Conservation (phyloP, 768 basidiomycete genomes). For the Suillus sp. region DNA sequence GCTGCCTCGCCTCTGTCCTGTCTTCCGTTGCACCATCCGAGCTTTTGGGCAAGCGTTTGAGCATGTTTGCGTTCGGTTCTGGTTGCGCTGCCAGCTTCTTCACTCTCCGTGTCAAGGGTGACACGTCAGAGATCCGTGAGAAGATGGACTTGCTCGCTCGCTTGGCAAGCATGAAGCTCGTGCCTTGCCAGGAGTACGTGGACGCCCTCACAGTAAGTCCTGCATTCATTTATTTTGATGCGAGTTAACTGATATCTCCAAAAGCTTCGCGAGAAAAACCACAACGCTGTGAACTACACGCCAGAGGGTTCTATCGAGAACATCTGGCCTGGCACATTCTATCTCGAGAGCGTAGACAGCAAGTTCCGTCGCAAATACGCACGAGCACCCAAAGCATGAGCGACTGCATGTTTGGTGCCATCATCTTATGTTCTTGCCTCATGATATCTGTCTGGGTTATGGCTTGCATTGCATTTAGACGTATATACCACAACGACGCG, state of each 20-base stretch:
- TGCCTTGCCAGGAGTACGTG: slow-evolving; percentile 90
- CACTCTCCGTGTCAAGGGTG: slow-evolving; percentile 83
- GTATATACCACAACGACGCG: slow-evolving; percentile 8
- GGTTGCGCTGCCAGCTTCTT: slow-evolving; percentile 97
- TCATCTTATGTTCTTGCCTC: not conserved
- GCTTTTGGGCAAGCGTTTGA: slow-evolving; percentile 81
- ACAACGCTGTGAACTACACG: slow-evolving; percentile 83
- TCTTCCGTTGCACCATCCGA: slow-evolving; percentile 69
- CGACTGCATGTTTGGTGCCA: not conserved
- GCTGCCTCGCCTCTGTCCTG: slow-evolving; percentile 87
- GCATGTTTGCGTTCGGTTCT: slow-evolving; percentile 95
- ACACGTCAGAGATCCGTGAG: slow-evolving; percentile 76
- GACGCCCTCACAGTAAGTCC: slow-evolving; percentile 69
- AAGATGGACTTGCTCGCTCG: slow-evolving; percentile 83
- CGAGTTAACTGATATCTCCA: not conserved
- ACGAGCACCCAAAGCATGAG: slow-evolving; percentile 38
- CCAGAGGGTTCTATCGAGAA: slow-evolving; percentile 88
- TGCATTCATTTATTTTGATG: slow-evolving; percentile 8
- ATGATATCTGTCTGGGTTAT: slow-evolving; percentile 2
- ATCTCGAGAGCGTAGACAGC: slow-evolving; percentile 86
- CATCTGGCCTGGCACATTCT: slow-evolving; percentile 93
- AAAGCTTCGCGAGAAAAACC: slow-evolving; percentile 95
- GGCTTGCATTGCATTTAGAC: slow-evolving; percentile 10
- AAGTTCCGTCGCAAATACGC: slow-evolving; percentile 92
- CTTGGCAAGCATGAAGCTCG: slow-evolving; percentile 84